phyloP scores from a whole-genome alignment of 495 filamentous ascomycete genomes.

The Xylaria nigripes region DNA sequence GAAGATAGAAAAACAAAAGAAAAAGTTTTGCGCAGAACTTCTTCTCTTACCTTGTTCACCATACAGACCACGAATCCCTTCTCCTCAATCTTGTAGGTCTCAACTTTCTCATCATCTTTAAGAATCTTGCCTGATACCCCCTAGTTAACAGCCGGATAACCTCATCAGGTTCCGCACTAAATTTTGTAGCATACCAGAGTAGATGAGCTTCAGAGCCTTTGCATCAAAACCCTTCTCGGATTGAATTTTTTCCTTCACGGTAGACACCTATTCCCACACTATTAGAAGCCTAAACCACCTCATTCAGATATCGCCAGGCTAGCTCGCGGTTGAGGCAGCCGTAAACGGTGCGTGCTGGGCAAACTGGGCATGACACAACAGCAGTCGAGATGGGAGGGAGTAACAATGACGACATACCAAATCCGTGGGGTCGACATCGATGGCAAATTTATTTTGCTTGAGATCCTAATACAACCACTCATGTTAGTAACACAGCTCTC shows the following conservation, averaged over 20 bases:
- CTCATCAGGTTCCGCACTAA: neutral
- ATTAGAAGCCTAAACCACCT: neutral
- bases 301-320: neutral
- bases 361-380: neutral
- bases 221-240: slow-evolving; percentile 87
- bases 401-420: slow-evolving; percentile 54
- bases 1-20: neutral
- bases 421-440: slow-evolving; percentile 89
- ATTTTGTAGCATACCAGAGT: slow-evolving; percentile 62
- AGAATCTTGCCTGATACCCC: slow-evolving; percentile 78
- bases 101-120: slow-evolving; percentile 91
- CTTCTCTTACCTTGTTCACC: slow-evolving; percentile 70
- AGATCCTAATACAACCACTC: slow-evolving; percentile 56
- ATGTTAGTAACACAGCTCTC: slow-evolving; percentile 24
- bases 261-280: slow-evolving; percentile 54
- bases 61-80: slow-evolving; percentile 99
- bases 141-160: slow-evolving; percentile 11
- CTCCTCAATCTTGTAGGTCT: slow-evolving; percentile 95
- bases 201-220: slow-evolving; percentile 86
- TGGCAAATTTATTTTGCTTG: slow-evolving; percentile 94
- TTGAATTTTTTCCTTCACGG: slow-evolving; percentile 83
- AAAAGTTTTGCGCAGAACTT: neutral
- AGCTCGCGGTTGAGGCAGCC: neutral
- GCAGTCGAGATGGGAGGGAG: slow-evolving; percentile 20
- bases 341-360: slow-evolving; percentile 10